These are phyloP conservation scores for Syncephalastrum sp. DNA, from an alignment of 371 early-diverging fungal genomes.

Conservation along the genomic window DNA sequence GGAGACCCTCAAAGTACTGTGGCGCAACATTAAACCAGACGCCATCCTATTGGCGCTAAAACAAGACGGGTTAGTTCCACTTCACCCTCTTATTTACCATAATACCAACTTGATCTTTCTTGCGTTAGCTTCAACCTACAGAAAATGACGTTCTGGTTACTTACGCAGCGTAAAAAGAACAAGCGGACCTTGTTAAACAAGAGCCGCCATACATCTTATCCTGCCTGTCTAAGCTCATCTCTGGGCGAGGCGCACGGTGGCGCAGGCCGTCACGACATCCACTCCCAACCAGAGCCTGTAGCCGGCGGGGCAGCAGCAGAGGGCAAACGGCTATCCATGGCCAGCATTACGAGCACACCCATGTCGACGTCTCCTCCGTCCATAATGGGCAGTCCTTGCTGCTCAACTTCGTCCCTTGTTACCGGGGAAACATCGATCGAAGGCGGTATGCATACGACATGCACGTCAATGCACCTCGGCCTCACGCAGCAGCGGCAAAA, in stretches of 20 bases:
- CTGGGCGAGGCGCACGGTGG: too few species aligned
- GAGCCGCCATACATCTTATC: too few species aligned
- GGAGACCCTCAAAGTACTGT: slow-evolving; percentile 43
- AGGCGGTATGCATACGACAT: background rate
- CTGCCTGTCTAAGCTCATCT: too few species aligned
- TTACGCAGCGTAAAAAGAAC: slow-evolving; percentile 15
- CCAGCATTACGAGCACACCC: too few species aligned
- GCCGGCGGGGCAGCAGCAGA: too few species aligned
- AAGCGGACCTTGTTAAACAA: too few species aligned
- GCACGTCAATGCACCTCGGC: slow-evolving; percentile 10
- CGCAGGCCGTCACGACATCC: too few species aligned
- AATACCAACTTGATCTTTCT: background rate
- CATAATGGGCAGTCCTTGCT: too few species aligned
- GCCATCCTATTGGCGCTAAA: slow-evolving; percentile 26
- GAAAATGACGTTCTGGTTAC: slow-evolving; percentile 31
- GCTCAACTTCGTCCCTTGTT: too few species aligned
- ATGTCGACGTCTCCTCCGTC: too few species aligned
- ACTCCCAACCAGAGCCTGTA: too few species aligned
- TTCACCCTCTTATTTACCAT: background rate
- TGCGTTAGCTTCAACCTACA: slow-evolving; percentile 29
- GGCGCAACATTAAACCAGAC: slow-evolving; percentile 32
- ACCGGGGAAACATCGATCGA: background rate
- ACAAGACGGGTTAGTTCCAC: slow-evolving; percentile 16
- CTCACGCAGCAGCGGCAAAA: background rate
- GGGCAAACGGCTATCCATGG: too few species aligned